These are phyloP conservation scores for Carpinus fangiana DNA, from an alignment of 306 rosid genomes.

Conservation along the genomic window DNA sequence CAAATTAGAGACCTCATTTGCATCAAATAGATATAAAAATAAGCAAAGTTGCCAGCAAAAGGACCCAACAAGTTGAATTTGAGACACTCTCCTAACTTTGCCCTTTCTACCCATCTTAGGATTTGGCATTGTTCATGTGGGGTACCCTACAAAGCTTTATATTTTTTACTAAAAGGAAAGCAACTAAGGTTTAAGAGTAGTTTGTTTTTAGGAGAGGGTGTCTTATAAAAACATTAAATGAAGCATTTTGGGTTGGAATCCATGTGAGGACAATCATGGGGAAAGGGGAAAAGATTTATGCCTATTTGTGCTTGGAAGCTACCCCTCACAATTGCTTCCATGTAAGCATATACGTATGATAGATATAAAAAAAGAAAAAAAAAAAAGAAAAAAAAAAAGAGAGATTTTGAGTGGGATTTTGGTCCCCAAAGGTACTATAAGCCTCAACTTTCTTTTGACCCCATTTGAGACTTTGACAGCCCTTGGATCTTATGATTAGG, in stretches of 20 bases:
- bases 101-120: constrained; percentile 27
- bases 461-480: constrained; percentile 30
- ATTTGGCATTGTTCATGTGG: constrained; percentile 31
- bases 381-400: no score
- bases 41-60: not conserved
- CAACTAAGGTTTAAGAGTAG: constrained; percentile 10
- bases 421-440: constrained; percentile 20
- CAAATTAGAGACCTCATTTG: constrained; percentile 16
- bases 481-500: constrained; percentile 28
- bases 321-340: constrained; percentile 23
- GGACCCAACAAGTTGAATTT: constrained; percentile 17
- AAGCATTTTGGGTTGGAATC: constrained; percentile 35
- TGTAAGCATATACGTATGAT: not conserved
- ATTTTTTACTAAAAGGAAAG: not conserved
- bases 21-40: not conserved
- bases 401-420: constrained; percentile 15
- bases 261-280: constrained; percentile 68
- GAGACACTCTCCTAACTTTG: not conserved
- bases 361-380: constrained; percentile 9
- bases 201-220: constrained; percentile 17
- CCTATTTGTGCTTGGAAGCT: constrained; percentile 34
- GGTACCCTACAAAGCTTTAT: constrained; percentile 5
- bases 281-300: constrained; percentile 36
- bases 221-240: constrained; percentile 15
- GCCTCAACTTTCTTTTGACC: constrained; percentile 14